These are phyloP conservation scores for Fusarium devonianum DNA, from an alignment of 2,329 filamentous ascomycete species.

Conservation along the genomic window DNA sequence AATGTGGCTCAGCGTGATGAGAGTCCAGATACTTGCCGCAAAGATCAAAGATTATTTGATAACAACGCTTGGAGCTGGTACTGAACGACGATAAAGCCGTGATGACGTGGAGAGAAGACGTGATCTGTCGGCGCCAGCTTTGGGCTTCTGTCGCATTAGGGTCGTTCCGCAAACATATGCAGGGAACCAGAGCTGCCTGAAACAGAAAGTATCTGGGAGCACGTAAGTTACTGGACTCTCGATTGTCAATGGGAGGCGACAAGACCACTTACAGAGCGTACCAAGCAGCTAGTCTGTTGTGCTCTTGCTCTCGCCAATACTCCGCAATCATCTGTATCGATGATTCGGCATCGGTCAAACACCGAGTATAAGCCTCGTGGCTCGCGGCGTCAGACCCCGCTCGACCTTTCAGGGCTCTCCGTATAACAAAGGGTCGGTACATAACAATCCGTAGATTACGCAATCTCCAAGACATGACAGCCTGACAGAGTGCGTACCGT, in stretches of 20 bases:
- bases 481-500: conserved; percentile 50
- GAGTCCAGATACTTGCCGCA: conserved; percentile 49
- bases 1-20: conserved; percentile 10
- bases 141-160: conserved; percentile 46
- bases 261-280: conserved; percentile 46
- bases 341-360: conserved; percentile 51
- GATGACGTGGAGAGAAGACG: conserved; percentile 47
- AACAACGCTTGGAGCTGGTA: conserved; percentile 51
- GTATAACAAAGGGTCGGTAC: conserved; percentile 56
- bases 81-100: conserved; percentile 49
- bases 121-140: conserved; percentile 53
- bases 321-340: conserved; percentile 50
- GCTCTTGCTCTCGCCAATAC: conserved; percentile 49
- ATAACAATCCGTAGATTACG: conserved; percentile 57
- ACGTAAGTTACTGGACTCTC: too few relatives aligned
- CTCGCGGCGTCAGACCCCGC: conserved; percentile 31
- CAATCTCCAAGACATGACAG: conserved; percentile 53
- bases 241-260: background rate
- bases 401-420: conserved; percentile 41
- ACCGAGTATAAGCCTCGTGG: conserved; percentile 39
- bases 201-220: conserved; percentile 55
- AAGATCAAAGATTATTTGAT: conserved; percentile 51
- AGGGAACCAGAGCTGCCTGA: conserved; percentile 57
- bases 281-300: conserved; percentile 53
- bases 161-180: conserved; percentile 55